A percentile compares a stretch with the other conserved stretches of the same genome.
phyloP scores from a whole-genome alignment of 2,329 filamentous ascomycete species.

The Bimuria novae-zelandiae region DNA sequence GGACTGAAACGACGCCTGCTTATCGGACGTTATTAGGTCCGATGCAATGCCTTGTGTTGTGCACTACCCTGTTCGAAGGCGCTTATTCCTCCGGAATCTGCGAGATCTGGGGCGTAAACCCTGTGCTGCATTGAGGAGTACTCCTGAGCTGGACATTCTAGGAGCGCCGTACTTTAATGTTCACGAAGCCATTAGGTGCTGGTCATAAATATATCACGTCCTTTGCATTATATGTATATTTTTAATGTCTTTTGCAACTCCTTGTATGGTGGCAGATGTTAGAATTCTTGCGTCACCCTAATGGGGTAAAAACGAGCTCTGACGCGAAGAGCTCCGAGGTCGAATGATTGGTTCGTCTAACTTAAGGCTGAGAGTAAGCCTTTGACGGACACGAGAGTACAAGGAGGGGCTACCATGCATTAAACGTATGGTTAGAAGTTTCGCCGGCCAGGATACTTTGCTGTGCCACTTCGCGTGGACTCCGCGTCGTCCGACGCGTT shows the following conservation, averaged over 20 bases:
- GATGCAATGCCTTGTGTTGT: conserved; percentile 5
- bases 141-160: too few species aligned
- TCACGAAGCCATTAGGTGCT: too few species aligned
- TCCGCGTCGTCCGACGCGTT: neutral
- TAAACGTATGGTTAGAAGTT: neutral
- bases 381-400: neutral
- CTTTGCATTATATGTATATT: neutral
- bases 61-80: conserved; percentile 1
- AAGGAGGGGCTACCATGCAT: neutral
- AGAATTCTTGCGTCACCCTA: neutral
- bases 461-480: conserved; percentile 5
- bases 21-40: conserved; percentile 1
- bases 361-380: neutral
- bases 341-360: neutral
- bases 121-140: too few species aligned
- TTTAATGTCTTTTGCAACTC: neutral
- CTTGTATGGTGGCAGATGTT: neutral
- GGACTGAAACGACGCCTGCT: neutral
- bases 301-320: neutral
- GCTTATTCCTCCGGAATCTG: neutral
- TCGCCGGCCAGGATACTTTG: neutral
- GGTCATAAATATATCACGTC: too few species aligned
- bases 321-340: neutral
- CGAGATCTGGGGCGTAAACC: too few species aligned
- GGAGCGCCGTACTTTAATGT: too few species aligned